Conservation (phyloP, 192 early-diverging fungal species). For the Kickxella alabastrina region DNA sequence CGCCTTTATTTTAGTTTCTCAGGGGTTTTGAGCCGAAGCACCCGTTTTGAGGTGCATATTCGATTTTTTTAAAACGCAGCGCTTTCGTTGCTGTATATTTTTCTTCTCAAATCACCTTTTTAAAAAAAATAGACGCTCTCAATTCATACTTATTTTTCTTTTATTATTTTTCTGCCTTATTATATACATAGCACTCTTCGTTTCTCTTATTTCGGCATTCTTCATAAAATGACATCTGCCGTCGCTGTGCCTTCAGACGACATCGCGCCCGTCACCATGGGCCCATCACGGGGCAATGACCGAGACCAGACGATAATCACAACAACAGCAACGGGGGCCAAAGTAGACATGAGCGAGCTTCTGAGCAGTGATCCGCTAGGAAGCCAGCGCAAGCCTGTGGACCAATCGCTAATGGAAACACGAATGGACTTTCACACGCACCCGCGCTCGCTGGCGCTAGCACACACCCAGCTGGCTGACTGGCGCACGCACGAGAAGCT, state of each 20-base stretch:
- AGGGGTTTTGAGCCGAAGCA: no score
- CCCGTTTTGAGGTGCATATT: no score
- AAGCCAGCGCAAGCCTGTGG: constrained; percentile 8
- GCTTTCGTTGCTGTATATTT: background rate
- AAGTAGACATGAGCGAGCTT: constrained; percentile 38
- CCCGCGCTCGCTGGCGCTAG: constrained; percentile 40
- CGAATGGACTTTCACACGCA: constrained; percentile 49
- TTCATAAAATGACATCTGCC: constrained; percentile 16
- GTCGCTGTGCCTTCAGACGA: constrained; percentile 2
- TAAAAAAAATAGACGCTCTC: no score
- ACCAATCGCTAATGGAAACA: constrained; percentile 31
- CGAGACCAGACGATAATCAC: constrained; percentile 18
- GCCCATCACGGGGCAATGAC: constrained; percentile 20
- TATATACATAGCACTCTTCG: background rate
- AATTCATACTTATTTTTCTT: no score
- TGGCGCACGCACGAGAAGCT: constrained; percentile 67
- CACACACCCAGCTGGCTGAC: constrained; percentile 50
- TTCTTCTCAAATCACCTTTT: no score
- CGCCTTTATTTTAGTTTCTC: no score
- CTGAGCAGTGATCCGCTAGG: constrained; percentile 12
- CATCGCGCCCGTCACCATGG: constrained; percentile 26
- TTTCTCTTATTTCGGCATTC: background rate
- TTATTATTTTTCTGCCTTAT: constrained; percentile 3
- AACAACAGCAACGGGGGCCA: constrained; percentile 36
- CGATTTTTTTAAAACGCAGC: no score